Base-by-base conservation (phyloP, 305 asterid species). In the Nicotiana rustica region DNA sequence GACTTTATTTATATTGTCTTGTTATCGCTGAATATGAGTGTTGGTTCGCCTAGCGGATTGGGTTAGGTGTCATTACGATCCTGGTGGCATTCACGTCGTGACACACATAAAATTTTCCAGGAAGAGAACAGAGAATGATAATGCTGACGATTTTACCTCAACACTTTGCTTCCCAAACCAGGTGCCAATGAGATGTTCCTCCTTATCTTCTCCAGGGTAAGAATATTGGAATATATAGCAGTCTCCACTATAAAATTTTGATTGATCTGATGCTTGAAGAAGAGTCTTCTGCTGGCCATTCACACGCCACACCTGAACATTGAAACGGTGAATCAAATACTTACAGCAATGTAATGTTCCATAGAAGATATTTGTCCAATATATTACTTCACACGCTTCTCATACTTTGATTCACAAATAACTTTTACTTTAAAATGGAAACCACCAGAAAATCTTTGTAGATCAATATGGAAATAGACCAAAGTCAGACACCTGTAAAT, bases 131-230 rank as follows among this genome's bases (percentile, higher is more conserved):
- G 61, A 66, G 78, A 64, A 85, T 59, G 68, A 60, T 82, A 67
- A 35, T 77, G 83, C 78, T 19, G 81, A 85, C 83, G 67, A 79
- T 44, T 82, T 88, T 85, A 97, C 99, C 99, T 93, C 93, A 69
- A 90, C 86, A 85, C 98, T 95, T 84, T 91, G 95, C 90, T 92
- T 94, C 82, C 99, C 99, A 31, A 93, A 89, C 99, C 99, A 97
- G 84, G 99, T 97, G 79, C 99, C 99, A 73, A 97, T 87, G 80
- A 97, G 97, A 88, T 87, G 86, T 67, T 97, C 99, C 86, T 95
- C 99, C 66, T 87, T 92, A 59, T 88, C 97, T 82, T 93, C 97
- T 38, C 97, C 99, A 7, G 98, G 87, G 85, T 93, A 97, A 77
- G 99, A 85, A 86, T 97, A 97, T 67, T 95, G 97, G 86, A 93